A percentile compares a stretch with the other conserved stretches of the same genome.
These are phyloP conservation scores for Trichocomaceae sp. DNA, from an alignment of 2,329 filamentous ascomycete species.

Conservation along the genomic window DNA sequence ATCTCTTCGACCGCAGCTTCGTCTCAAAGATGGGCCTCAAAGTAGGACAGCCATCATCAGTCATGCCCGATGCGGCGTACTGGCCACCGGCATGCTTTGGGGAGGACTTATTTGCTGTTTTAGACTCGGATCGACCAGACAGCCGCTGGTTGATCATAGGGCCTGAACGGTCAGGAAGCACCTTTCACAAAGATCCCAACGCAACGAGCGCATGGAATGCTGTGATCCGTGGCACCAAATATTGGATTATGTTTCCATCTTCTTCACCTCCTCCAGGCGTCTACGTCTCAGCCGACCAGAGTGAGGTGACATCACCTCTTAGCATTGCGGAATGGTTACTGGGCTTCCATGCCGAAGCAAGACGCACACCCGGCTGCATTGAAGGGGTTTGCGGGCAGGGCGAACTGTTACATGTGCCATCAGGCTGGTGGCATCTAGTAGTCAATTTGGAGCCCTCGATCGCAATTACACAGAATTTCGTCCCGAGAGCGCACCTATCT, in stretches of 20 bases:
- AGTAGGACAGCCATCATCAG: conserved; percentile 41
- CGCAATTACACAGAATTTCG: conserved; percentile 92
- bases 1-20: conserved; percentile 84
- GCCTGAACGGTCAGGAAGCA: conserved; percentile 78
- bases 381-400: conserved; percentile 80
- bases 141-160: conserved; percentile 91
- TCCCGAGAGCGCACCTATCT: conserved; percentile 65
- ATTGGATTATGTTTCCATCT: conserved; percentile 97
- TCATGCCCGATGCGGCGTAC: conserved; percentile 54
- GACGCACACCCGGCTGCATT: conserved; percentile 65
- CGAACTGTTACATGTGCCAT: conserved; percentile 86
- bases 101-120: conserved; percentile 72
- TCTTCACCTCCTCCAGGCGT: conserved; percentile 73
- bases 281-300: conserved; percentile 79
- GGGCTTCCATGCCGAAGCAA: conserved; percentile 77
- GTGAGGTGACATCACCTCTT: conserved; percentile 86
- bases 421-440: conserved; percentile 95
- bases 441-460: conserved; percentile 80
- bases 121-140: conserved; percentile 73
- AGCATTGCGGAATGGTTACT: conserved; percentile 97
- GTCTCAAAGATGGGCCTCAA: conserved; percentile 74
- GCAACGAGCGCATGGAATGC: conserved; percentile 83
- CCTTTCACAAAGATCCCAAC: conserved; percentile 81
- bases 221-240: conserved; percentile 80
- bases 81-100: conserved; percentile 80